Conservation (phyloP, 371 early-diverging fungal genomes). For the Lichtheimia ramosa region DNA sequence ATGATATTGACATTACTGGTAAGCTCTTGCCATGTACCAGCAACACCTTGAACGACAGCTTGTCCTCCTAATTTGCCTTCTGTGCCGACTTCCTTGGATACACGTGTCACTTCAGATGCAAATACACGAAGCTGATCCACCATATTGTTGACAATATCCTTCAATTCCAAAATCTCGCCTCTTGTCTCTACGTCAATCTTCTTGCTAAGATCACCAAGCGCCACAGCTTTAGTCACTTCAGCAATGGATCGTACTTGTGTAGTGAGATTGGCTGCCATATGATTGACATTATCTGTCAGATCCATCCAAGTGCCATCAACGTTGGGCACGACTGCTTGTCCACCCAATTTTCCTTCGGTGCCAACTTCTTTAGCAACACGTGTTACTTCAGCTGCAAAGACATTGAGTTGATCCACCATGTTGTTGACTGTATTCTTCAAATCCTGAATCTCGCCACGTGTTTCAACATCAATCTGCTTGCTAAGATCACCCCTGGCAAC, state of each 20-base stretch:
- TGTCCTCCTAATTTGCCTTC: conserved; percentile 46
- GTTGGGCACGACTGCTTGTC: conserved; percentile 36
- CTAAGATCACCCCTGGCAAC: conserved; percentile 38
- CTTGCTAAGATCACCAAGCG: conserved; percentile 55
- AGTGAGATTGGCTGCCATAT: conserved; percentile 52
- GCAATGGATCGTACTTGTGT: conserved; percentile 58
- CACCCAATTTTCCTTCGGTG: conserved; percentile 51
- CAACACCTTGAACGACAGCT: conserved; percentile 40
- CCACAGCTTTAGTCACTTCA: conserved; percentile 48
- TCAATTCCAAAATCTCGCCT: conserved; percentile 67
- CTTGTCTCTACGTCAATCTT: conserved; percentile 63
- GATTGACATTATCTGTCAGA: conserved; percentile 53
- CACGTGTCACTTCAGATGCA: conserved; percentile 44
- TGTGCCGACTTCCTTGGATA: conserved; percentile 48
- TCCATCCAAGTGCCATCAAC: conserved; percentile 58
- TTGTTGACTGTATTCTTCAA: conserved; percentile 30
- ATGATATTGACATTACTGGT: conserved; percentile 50
- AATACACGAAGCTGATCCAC: conserved; percentile 41
- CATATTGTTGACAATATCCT: conserved; percentile 68
- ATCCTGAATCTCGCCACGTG: conserved; percentile 36
- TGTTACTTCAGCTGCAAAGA: conserved; percentile 46
- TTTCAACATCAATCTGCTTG: conserved; percentile 27
- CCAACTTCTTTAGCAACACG: conserved; percentile 52
- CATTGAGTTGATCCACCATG: conserved; percentile 44
- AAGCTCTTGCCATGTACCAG: conserved; percentile 50